phyloP scores from a whole-genome alignment of 73 alveolate species.

The Uronychia binucleata region DNA sequence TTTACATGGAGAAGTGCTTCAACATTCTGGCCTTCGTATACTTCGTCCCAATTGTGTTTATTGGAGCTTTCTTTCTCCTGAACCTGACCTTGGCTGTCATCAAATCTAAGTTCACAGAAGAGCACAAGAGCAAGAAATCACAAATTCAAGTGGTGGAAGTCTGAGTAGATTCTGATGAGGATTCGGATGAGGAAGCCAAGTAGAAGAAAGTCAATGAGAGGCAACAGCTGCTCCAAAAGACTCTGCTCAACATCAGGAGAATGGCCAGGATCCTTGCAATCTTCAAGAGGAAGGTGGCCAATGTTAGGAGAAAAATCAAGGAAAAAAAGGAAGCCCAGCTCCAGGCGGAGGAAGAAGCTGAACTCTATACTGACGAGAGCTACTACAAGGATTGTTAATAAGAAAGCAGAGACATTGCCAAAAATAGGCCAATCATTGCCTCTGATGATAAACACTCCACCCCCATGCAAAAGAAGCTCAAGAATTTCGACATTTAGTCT shows the following conservation, averaged over 20 bases:
- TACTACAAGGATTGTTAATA: neutral
- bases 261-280: neutral
- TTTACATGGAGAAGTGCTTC: slow-evolving; percentile 47
- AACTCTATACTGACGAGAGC: neutral
- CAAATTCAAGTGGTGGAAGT: neutral
- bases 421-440: no score
- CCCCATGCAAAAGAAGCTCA: neutral
- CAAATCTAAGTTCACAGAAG: slow-evolving; percentile 55
- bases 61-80: slow-evolving; percentile 63
- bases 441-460: neutral
- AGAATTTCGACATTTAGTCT: neutral
- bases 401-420: neutral
- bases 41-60: slow-evolving; percentile 59
- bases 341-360: neutral
- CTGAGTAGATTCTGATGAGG: neutral
- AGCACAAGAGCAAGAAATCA: slow-evolving; percentile 44
- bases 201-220: neutral
- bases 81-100: slow-evolving; percentile 68
- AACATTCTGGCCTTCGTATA: slow-evolving; percentile 30
- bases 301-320: neutral
- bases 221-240: neutral
- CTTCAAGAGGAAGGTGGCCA: neutral
- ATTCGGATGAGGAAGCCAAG: neutral
- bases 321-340: neutral
- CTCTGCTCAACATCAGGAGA: neutral